Base-by-base conservation (phyloP, 2,329 filamentous ascomycete species). In the Diplodia corticola region DNA sequence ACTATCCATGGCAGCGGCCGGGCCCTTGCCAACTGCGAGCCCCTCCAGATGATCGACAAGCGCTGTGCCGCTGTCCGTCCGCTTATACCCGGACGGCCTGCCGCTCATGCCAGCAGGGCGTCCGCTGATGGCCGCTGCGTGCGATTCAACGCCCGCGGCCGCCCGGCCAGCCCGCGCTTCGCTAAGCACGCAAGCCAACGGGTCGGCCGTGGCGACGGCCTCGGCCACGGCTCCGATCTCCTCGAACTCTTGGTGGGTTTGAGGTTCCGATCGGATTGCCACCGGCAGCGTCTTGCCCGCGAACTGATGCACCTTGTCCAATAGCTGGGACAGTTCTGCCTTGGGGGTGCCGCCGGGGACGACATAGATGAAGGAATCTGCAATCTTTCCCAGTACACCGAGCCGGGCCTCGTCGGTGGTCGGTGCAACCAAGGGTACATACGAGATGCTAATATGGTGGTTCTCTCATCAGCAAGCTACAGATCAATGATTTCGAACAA, bases 341-440 rank as follows among this genome's bases (percentile, higher is more conserved):
- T 91, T 97, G 73, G 98, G 82, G 28, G 88, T 88, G 37, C 93
- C 93, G 0, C 94, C 87, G 24, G 94, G 98, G 63, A 99, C 95
- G 68, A 99, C 93, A 78, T 99, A 99, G 80, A 99, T 96, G 83
- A 98, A 99, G 4, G 93, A 97, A 80, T 98, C 94, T 74, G 95
- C 95, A 69, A 99, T 93, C 78, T 92, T 89, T 86, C 95, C 98
- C 13, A 99, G 89, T 44, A 97, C 85, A 80, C 91, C 94, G 93
- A 99, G 97, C 73, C 95, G 91, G 70, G 87, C 84, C 72, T 97
- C 93, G 7, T 93, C 96, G 1, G 95, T 98, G 12, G 93, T 88
- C 5, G 95, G 95, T 0, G 95, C 94, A 72, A 99, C 97, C 63
- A 99, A 84, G 17, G 95, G 95, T 12, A 99, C 91, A 76, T 98